Evolutionary conservation across 2,329 filamentous ascomycete species (phyloP).

Genomic region (Sporothrix brasiliensis): DNA sequence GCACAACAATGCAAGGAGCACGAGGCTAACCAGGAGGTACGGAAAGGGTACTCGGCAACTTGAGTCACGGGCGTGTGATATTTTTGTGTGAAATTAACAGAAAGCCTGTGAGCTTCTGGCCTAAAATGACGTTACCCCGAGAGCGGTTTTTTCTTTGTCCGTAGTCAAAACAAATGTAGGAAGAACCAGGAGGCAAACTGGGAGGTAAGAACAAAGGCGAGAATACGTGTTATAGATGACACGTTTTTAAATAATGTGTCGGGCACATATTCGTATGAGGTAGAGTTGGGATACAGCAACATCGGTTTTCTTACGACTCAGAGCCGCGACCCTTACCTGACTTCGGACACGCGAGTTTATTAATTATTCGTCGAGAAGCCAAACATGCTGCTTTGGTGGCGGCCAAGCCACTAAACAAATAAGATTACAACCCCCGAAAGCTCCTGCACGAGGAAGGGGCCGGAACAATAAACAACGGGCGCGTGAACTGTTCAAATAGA

Average conservation of each 20-base stretch:
- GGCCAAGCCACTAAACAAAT: constrained; percentile 27
- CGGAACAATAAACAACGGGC: neutral
- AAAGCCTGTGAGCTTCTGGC: neutral
- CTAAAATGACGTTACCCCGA: too few relatives aligned
- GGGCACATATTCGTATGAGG: too few relatives aligned
- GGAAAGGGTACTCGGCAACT: neutral
- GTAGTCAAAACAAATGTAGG: too few relatives aligned
- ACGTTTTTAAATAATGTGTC: too few relatives aligned
- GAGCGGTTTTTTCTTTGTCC: too few relatives aligned
- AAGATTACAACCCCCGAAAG: constrained; percentile 24
- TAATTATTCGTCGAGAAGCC: neutral
- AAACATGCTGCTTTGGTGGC: constrained; percentile 1
- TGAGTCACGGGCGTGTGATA: too few relatives aligned
- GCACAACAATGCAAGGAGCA: neutral
- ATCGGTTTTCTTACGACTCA: too few relatives aligned
- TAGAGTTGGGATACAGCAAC: too few relatives aligned
- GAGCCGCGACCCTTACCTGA: too few relatives aligned
- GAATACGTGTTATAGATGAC: too few relatives aligned
- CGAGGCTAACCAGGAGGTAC: neutral
- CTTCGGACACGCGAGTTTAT: neutral
- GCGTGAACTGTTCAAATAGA: neutral
- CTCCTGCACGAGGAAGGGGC: constrained; percentile 31
- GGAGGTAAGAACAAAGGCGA: too few relatives aligned
- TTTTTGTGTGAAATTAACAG: neutral
- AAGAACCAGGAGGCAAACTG: too few relatives aligned